Evolutionary conservation across 2,329 filamentous ascomycete genomes (phyloP).

Genomic region (Cercospora berteroae): DNA sequence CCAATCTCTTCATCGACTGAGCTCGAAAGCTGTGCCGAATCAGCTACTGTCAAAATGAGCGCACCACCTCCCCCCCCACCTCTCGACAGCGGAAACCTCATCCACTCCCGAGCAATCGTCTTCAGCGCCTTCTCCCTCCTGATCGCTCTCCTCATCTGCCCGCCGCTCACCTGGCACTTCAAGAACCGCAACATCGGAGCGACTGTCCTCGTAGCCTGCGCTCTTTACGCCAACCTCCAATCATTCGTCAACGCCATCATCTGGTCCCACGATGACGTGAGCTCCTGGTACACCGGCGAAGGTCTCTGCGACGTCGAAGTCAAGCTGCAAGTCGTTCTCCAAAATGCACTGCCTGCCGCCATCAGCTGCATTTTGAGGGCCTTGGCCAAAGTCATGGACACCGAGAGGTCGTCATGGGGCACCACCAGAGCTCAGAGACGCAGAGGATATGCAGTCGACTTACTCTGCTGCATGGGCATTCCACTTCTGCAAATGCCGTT

Average conservation of each 20-base stretch:
- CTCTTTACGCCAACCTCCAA: slow-evolving; percentile 56
- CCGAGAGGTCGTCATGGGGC: slow-evolving; percentile 53
- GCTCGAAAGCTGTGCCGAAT: background rate
- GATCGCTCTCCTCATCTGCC: slow-evolving; percentile 53
- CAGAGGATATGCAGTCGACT: slow-evolving; percentile 51
- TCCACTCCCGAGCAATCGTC: slow-evolving; percentile 35
- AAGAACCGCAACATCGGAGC: slow-evolving; percentile 61
- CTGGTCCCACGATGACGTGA: slow-evolving; percentile 60
- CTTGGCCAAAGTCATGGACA: slow-evolving; percentile 61
- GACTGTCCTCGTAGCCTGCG: slow-evolving; percentile 56
- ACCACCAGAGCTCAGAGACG: slow-evolving; percentile 51
- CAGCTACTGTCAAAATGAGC: background rate
- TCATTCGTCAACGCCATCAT: slow-evolving; percentile 61
- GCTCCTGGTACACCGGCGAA: slow-evolving; percentile 57
- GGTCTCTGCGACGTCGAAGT: slow-evolving; percentile 65
- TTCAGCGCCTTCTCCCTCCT: slow-evolving; percentile 53
- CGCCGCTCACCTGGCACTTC: slow-evolving; percentile 60
- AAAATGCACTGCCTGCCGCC: slow-evolving; percentile 53
- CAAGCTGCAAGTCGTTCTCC: slow-evolving; percentile 56
- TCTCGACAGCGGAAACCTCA: background rate
- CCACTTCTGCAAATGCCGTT: slow-evolving; percentile 56
- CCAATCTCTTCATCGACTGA: background rate
- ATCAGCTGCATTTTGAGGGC: slow-evolving; percentile 59
- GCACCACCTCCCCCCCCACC: background rate
- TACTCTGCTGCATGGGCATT: slow-evolving; percentile 55